Evolutionary conservation across 768 basidiomycete genomes (phyloP), one percentile per base, ranked within the genome.

Genomic region (Collybia nuda): DNA sequence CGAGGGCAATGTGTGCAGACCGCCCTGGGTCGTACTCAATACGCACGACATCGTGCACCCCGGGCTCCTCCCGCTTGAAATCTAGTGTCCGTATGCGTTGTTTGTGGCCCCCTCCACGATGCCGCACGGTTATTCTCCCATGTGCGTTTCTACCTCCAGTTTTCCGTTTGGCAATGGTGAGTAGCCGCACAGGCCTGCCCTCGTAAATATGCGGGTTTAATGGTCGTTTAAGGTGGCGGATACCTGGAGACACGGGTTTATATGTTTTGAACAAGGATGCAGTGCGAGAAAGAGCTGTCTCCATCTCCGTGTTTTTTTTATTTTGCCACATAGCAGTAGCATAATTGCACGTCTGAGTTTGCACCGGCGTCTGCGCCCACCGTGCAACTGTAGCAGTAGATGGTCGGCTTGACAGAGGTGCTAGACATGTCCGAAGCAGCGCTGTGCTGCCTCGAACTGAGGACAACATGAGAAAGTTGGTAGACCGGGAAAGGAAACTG

Each of bases 11-110:
- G 66, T 99, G 97, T 6, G 91, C 93, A 29, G 86, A 90, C 39
- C 97, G 80, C 3, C 90, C 90, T 0, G 97, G 97, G 73, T 98
- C 97, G 62, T 96, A 99, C 71, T 98, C 97, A 57, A 99, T 91
- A 41, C 97, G 81, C 3, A 95, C 80, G 40, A 98, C 93, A 57
- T 95, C 90, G 61, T 91, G 90, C 29, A 86, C 71, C 7, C 96
- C 96, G 1, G 82, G 75, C 52, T 86, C 84, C n/a, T 72, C 69
- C 47, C 97, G 81, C 66, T 75, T 70, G 62, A 96, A 98, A 68
- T 99, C 97, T 47, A 99, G 70, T 35, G 84, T 76, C 24, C 97
- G 85, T 53, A 96, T 84, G 28, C 97, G 84, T 51, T 86, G 84
- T 53, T 80, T 82, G 72, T 96, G 94, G 0, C 97, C 97, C 5